phyloP scores from a whole-genome alignment of 2,329 filamentous ascomycete species.

The Thermoascus crustaceus region DNA sequence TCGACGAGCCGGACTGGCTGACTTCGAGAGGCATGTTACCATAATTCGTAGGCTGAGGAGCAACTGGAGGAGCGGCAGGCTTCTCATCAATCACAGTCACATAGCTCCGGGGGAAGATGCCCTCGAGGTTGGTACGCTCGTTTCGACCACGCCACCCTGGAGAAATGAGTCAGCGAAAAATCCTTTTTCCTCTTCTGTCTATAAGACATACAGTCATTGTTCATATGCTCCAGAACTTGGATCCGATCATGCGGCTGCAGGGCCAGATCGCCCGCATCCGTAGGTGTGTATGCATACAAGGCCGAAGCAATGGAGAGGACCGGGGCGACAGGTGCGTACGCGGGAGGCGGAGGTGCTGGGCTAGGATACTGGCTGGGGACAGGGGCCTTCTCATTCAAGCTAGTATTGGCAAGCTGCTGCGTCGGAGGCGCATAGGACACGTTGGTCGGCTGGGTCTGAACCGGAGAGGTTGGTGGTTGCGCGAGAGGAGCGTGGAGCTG shows the following conservation, averaged over 20 bases:
- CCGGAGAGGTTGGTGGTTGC: constrained; percentile 16
- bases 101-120: constrained; percentile 92
- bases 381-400: constrained; percentile 35
- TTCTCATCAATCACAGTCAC: constrained; percentile 65
- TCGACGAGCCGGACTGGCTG: constrained; percentile 46
- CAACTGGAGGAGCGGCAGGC: constrained; percentile 28
- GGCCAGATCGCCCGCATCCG: constrained; percentile 72
- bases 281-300: constrained; percentile 72
- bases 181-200: no score
- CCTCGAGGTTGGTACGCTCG: constrained; percentile 70
- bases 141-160: constrained; percentile 74
- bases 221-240: constrained; percentile 84
- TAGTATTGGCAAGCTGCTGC: constrained; percentile 29
- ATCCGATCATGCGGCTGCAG: constrained; percentile 75
- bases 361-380: constrained; percentile 35
- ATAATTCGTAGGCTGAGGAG: constrained; percentile 36
- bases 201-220: constrained; percentile 66
- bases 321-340: constrained; percentile 42
- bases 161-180: constrained; percentile 13
- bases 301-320: constrained; percentile 68
- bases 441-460: constrained; percentile 22
- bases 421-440: constrained; percentile 30
- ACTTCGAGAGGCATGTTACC: constrained; percentile 68
- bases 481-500: constrained; percentile 26
- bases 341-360: constrained; percentile 43